Percentiles rank a stretch among this genome's conserved stretches.
These are phyloP conservation scores for Omphalea diandra DNA, from an alignment of 441 rosid species.

Conservation along the genomic window DNA sequence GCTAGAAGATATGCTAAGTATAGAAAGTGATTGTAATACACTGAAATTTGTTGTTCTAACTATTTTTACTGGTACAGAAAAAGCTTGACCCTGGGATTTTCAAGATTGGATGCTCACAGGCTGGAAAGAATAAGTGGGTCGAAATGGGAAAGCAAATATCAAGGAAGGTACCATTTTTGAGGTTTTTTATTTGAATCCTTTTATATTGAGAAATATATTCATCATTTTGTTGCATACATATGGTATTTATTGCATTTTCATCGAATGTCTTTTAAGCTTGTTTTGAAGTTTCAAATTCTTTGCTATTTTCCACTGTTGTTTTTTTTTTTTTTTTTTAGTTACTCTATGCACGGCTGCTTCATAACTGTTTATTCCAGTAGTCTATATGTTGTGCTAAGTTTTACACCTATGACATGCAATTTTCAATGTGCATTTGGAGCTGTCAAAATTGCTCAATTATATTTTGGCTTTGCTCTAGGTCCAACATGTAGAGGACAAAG, in stretches of 20 bases:
- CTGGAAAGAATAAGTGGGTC: conserved; percentile 86
- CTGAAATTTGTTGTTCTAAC: conserved; percentile 17
- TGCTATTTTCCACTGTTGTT: background rate
- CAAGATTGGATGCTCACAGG: conserved; percentile 76
- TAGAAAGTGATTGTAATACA: background rate
- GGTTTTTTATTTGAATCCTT: background rate
- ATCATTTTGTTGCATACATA: background rate
- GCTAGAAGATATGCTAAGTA: too few relatives aligned
- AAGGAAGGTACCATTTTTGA: conserved; percentile 54
- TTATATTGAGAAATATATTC: background rate
- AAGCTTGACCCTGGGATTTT: conserved; percentile 59
- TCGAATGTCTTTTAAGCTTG: background rate
- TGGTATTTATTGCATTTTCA: background rate
- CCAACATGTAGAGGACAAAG: conserved; percentile 77
- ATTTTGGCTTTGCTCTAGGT: conserved; percentile 42
- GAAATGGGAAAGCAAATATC: conserved; percentile 82
- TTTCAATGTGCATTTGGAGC: background rate
- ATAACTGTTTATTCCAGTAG: background rate
- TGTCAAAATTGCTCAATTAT: background rate
- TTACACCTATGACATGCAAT: background rate
- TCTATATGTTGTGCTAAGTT: background rate
- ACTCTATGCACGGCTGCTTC: background rate
- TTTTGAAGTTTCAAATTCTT: background rate
- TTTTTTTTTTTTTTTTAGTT: background rate
- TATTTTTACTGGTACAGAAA: conserved; percentile 50